Conservation (phyloP, 345 rosid species). For the Capsella bursapastoris region DNA sequence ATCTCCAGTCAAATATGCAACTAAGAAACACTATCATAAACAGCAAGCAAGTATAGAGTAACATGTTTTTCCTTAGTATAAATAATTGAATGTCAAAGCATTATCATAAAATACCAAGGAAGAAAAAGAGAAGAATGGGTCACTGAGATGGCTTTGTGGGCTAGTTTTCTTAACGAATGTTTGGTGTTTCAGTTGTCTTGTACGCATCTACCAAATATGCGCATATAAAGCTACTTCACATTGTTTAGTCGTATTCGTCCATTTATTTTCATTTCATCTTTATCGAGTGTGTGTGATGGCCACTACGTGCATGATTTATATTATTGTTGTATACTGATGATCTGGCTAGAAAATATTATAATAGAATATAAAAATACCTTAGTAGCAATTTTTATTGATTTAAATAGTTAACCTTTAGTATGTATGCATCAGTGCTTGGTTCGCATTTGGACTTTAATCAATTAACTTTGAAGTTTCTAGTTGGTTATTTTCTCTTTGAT, state of each 20-base stretch:
- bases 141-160: slow-evolving; percentile 32
- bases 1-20: background rate
- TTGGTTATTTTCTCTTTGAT: no score
- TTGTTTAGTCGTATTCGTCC: slow-evolving; percentile 41
- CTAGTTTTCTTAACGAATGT: slow-evolving; percentile 32
- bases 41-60: background rate
- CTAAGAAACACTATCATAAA: background rate
- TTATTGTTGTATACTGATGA: background rate
- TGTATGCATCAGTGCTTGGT: no score
- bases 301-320: background rate
- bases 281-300: background rate
- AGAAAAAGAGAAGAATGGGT: slow-evolving; percentile 29
- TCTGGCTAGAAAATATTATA: no score
- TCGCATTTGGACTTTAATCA: no score
- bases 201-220: slow-evolving; percentile 32
- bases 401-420: no score
- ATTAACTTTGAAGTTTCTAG: no score
- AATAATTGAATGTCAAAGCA: slow-evolving; percentile 26
- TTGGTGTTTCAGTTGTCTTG: slow-evolving; percentile 38
- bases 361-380: no score
- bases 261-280: background rate
- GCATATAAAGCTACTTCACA: slow-evolving; percentile 15
- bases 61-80: background rate
- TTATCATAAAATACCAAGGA: slow-evolving; percentile 35
- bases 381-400: no score